Conservation (phyloP, 192 early-diverging fungal genomes). For the Coemansia brasiliensis region DNA sequence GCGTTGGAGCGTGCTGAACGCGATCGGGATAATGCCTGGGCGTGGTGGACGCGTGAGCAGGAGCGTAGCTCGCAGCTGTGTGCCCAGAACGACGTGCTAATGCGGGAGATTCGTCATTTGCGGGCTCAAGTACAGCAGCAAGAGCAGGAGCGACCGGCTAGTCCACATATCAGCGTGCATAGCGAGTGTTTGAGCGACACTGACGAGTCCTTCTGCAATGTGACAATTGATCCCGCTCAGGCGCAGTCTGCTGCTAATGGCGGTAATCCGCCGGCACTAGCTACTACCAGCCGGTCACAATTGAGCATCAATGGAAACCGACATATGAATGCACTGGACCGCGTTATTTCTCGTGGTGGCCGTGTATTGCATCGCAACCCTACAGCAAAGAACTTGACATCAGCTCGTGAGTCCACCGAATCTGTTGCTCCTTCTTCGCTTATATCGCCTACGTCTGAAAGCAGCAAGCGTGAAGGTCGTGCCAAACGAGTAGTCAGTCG, state of each 20-base stretch:
- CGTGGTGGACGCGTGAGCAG: conserved; percentile 49
- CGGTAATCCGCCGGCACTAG: conserved; percentile 23
- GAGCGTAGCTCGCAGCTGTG: conserved; percentile 38
- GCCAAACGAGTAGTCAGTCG: conserved; percentile 48
- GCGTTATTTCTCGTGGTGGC: conserved; percentile 27
- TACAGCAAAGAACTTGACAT: conserved; percentile 6
- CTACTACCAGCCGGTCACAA: conserved; percentile 10
- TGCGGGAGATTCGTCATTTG: conserved; percentile 39
- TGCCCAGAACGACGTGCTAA: conserved; percentile 48
- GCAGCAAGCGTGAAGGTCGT: conserved; percentile 13
- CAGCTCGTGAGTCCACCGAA: conserved; percentile 21
- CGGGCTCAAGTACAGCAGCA: conserved; percentile 1
- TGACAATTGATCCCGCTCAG: conserved; percentile 25
- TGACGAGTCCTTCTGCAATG: conserved; percentile 42
- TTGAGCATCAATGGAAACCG: conserved; percentile 12
- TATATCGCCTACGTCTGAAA: background rate
- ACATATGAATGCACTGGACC: conserved; percentile 23
- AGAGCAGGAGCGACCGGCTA: background rate
- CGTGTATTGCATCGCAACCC: conserved; percentile 33
- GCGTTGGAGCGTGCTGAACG: conserved; percentile 14
- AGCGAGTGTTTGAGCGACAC: conserved; percentile 21
- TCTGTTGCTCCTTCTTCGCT: conserved; percentile 9
- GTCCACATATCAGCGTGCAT: conserved; percentile 4
- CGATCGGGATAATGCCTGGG: conserved; percentile 37
- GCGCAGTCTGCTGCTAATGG: conserved; percentile 32